Conservation (phyloP, 2,329 filamentous ascomycete genomes). For the Fusarium caatingaense region DNA sequence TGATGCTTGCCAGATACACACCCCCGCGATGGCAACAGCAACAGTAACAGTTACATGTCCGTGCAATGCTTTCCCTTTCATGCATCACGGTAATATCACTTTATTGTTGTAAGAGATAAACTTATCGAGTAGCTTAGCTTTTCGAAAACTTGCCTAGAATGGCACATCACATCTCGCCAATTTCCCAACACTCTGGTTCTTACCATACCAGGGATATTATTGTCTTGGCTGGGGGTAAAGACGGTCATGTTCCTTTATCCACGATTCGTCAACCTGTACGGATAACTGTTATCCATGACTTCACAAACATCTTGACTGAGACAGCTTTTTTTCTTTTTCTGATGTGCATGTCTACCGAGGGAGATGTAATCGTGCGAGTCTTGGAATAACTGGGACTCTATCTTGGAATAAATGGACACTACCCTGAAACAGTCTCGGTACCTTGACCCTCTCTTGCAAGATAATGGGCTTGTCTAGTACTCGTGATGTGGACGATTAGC, state of each 20-base stretch:
- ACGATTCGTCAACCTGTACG: slow-evolving; percentile 16
- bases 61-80: neutral
- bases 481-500: neutral
- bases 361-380: neutral
- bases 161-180: slow-evolving; percentile 27
- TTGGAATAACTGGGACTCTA: neutral
- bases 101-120: neutral
- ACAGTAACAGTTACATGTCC: neutral
- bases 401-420: neutral
- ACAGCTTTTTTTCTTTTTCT: neutral
- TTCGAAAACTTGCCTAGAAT: neutral
- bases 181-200: slow-evolving; percentile 38
- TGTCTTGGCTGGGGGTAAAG: slow-evolving; percentile 10
- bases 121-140: neutral
- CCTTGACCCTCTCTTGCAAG: neutral
- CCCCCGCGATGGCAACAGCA: neutral
- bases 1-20: neutral
- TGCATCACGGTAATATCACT: neutral
- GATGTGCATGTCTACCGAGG: neutral
- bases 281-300: neutral
- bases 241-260: neutral
- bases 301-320: neutral
- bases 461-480: neutral
- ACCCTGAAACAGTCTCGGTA: slow-evolving; percentile 12
- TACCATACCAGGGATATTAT: slow-evolving; percentile 3